Evolutionary conservation across 108 stramenopile species (phyloP).

Genomic region (Parmales sp.): DNA sequence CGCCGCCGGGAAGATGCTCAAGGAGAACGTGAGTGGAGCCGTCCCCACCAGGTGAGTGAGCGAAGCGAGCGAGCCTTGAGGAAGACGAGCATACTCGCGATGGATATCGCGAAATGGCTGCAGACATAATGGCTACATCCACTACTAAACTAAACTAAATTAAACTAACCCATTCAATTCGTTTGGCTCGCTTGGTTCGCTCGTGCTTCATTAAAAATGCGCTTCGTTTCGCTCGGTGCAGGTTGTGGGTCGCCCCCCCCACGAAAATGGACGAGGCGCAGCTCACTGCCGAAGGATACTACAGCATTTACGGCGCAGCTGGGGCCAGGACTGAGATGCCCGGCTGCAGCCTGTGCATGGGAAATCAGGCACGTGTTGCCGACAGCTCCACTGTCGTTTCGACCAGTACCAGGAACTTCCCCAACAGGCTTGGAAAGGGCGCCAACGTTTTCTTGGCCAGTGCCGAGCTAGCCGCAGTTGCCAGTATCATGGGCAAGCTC

Average conservation of each 20-base stretch:
- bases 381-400: conserved; percentile 82
- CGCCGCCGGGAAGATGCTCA: conserved; percentile 84
- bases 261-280: conserved; percentile 96
- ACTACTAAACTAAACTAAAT: too few relatives aligned
- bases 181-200: too few relatives aligned
- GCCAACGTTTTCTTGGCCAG: conserved; percentile 84
- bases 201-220: too few relatives aligned
- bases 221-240: too few relatives aligned
- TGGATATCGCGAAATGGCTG: too few relatives aligned
- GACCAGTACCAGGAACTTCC: conserved; percentile 90
- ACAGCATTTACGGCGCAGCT: conserved; percentile 79
- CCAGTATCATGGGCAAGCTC: conserved; percentile 69
- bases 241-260: conserved; percentile 86
- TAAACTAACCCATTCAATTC: too few relatives aligned
- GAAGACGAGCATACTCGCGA: too few relatives aligned
- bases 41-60: conserved; percentile 81
- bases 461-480: conserved; percentile 82
- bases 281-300: conserved; percentile 88
- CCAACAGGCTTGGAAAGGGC: conserved; percentile 91
- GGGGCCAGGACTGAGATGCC: conserved; percentile 94
- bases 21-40: conserved; percentile 43
- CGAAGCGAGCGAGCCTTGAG: too few relatives aligned
- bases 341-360: conserved; percentile 92
- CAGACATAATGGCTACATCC: too few relatives aligned
- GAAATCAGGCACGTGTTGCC: conserved; percentile 90